These are phyloP conservation scores for Deinandra increscens DNA, from an alignment of 129 eudicot species.

Conservation along the genomic window DNA sequence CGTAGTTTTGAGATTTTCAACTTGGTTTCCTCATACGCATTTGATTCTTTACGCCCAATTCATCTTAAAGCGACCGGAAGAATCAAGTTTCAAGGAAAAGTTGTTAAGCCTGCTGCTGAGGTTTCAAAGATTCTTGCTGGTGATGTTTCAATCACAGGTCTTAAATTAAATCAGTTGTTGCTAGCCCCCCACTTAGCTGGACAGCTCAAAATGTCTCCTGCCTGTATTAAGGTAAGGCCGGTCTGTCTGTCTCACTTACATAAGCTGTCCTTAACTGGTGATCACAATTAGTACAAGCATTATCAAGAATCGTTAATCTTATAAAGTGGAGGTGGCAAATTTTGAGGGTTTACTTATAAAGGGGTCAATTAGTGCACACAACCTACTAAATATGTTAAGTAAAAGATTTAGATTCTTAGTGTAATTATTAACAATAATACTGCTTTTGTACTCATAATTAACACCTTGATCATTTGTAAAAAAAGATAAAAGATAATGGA, in stretches of 20 bases:
- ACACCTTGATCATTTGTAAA: not conserved
- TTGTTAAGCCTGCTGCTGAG: constrained; percentile 37
- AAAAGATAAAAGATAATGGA: not conserved
- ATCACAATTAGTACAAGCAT: not conserved
- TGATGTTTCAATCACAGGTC: constrained; percentile 88
- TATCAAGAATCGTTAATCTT: constrained; percentile 1
- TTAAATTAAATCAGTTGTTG: constrained; percentile 92
- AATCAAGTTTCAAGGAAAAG: constrained; percentile 93
- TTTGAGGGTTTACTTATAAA: not conserved
- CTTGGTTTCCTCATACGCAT: constrained; percentile 70
- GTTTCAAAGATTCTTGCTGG: constrained; percentile 62
- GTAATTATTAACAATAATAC: not conserved
- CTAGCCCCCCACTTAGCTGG: constrained; percentile 98
- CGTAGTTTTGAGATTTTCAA: constrained; percentile 93
- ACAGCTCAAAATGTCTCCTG: constrained; percentile 57
- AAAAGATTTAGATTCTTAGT: not conserved
- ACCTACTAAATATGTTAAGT: not conserved
- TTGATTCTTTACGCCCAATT: constrained; percentile 83
- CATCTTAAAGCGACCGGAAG: constrained; percentile 95
- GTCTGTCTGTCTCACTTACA: constrained; percentile 24
- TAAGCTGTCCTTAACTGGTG: constrained; percentile 10
- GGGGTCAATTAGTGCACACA: not conserved
- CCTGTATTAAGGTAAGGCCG: constrained; percentile 55
- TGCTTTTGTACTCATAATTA: not conserved
- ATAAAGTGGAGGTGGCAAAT: not conserved